A percentile compares a stretch with the other conserved stretches of the same genome.
Conservation (phyloP, 148 eudicot species). For the Pouteria glomerata region DNA sequence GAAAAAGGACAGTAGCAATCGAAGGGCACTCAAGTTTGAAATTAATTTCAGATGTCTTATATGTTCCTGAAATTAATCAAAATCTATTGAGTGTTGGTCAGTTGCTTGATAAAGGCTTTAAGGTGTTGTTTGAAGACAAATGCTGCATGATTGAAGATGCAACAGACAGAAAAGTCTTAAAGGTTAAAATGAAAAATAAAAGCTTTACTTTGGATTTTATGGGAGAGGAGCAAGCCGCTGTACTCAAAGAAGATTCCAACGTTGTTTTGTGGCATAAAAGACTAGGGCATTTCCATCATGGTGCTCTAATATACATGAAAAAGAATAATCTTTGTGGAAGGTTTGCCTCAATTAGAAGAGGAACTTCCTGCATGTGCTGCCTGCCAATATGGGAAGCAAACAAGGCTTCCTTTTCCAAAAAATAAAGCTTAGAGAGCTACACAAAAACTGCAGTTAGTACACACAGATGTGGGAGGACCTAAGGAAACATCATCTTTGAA, state of each 20-base stretch:
- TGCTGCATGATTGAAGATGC: not conserved
- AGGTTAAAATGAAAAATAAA: not conserved
- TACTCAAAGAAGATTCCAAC: not conserved
- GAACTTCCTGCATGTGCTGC: not conserved
- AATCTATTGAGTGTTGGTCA: too few relatives aligned
- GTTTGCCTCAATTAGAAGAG: not conserved
- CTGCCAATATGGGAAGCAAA: not conserved
- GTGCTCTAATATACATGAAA: not conserved
- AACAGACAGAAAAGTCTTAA: not conserved
- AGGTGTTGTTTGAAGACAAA: not conserved
- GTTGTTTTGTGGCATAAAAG: not conserved
- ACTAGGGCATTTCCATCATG: not conserved
- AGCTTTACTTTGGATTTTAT: not conserved
- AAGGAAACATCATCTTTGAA: not conserved
- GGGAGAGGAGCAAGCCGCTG: not conserved
- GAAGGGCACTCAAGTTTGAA: not conserved
- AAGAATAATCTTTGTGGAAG: not conserved
- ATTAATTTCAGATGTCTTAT: too few relatives aligned
- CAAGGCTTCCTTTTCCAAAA: not conserved
- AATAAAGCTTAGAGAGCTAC: not conserved
- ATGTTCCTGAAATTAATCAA: too few relatives aligned
- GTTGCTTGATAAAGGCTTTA: too few relatives aligned
- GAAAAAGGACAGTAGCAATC: conserved; percentile 4
- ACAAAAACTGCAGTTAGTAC: too few relatives aligned
- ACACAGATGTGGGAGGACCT: not conserved